phyloP scores from a whole-genome alignment of 768 basidiomycete species.

The Kwoniella pini region DNA sequence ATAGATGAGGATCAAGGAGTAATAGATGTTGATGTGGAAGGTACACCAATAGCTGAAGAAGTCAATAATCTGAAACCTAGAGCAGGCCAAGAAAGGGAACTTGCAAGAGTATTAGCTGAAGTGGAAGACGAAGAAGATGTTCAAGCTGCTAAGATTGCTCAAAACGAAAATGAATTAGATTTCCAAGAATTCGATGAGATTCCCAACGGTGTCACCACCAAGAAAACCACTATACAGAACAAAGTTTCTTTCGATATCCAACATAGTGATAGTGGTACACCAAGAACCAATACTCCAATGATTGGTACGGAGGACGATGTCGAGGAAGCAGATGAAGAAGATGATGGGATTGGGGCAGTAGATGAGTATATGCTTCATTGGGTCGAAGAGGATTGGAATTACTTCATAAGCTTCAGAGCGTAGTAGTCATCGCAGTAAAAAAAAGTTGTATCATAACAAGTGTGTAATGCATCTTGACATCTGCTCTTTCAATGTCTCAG shows the following conservation, averaged over 20 bases:
- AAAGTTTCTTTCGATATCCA: constrained; percentile 20
- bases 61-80: constrained; percentile 25
- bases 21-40: constrained; percentile 42
- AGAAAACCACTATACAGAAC: too few relatives aligned
- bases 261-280: not conserved
- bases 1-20: constrained; percentile 35
- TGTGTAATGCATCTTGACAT: too few relatives aligned
- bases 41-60: constrained; percentile 35
- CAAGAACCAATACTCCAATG: not conserved
- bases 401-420: constrained; percentile 29
- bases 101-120: constrained; percentile 72
- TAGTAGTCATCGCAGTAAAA: not conserved
- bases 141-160: constrained; percentile 74
- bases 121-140: constrained; percentile 88
- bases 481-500: too few relatives aligned
- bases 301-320: not conserved
- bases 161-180: constrained; percentile 78
- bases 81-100: constrained; percentile 44
- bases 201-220: not conserved
- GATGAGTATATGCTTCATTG: constrained; percentile 77
- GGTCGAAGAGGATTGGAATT: constrained; percentile 55
- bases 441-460: too few relatives aligned
- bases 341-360: constrained; percentile 68
- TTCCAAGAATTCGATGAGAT: constrained; percentile 61
- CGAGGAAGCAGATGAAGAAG: constrained; percentile 23